Evolutionary conservation across 345 rosid genomes (phyloP), one percentile per base, ranked within the genome.

Genomic region (Kernera saxatilis): DNA sequence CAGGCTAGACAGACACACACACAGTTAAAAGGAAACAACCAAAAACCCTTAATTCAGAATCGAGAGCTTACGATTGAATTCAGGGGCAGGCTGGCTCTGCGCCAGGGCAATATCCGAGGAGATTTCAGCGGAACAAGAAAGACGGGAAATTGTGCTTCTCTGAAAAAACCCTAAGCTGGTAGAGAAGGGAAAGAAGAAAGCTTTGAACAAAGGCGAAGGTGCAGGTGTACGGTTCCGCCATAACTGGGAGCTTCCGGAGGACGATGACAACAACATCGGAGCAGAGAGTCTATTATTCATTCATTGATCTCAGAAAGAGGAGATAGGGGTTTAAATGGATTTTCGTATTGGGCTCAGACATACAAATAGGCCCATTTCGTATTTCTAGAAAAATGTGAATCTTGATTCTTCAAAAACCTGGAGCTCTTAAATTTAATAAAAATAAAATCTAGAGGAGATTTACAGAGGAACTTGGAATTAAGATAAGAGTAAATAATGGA

Each of bases 1-100:
- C 98, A 90, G 15, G 71, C 96, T 86, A 41, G 3, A 60, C 55
- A 21, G 4, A 55, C 59, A 37, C 11, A 33, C 6, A 50, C 17
- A 21, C 40, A 39, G 25, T 40, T 43, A 36, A 17, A 15, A 25
- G n/a, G n/a, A n/a, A n/a, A n/a, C n/a, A n/a, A n/a, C n/a, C n/a
- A n/a, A n/a, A n/a, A n/a, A n/a, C n/a, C n/a, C n/a, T n/a, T n/a
- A n/a, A n/a, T n/a, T 19, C 30, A 43, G 30, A 39, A 26, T 13
- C 23, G 13, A 29, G 36, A 69, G 48, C 64, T 66, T 70, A 71
- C 73, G 52, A 55, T 17, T 56, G 32, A 30, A 30, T 26, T 23
- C 33, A 17, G 64, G 64, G 49, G 49, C 4, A 25, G 30, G 40
- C 23, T 39, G 64, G 64, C 44, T 73, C 49, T 32, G 52, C 8